Evolutionary conservation across 179 eudicot genomes (phyloP).

Genomic region (Pouteria campechiana): DNA sequence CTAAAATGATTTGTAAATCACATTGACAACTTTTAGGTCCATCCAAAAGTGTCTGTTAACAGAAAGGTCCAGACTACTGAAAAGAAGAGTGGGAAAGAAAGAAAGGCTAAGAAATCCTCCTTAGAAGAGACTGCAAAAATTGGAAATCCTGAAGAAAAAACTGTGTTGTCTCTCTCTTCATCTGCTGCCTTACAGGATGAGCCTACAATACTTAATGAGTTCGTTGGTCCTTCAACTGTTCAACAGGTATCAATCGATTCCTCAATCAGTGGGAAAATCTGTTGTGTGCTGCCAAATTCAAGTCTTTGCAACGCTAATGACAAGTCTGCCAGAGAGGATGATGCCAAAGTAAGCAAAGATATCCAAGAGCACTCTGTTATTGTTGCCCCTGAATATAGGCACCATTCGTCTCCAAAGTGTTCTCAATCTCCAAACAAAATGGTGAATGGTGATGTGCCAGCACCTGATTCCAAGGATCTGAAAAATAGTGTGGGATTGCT

Average conservation of each 20-base stretch:
- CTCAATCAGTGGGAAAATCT: constrained; percentile 12
- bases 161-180: constrained; percentile 17
- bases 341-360: constrained; percentile 7
- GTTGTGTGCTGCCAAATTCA: constrained; percentile 7
- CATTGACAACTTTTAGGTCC: constrained; percentile 45
- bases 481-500: too few species aligned
- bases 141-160: constrained; percentile 12
- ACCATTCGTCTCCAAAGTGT: constrained; percentile 5
- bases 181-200: constrained; percentile 22
- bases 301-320: constrained; percentile 4
- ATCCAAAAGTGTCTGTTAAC: constrained; percentile 12
- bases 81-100: constrained; percentile 53
- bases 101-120: constrained; percentile 34
- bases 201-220: constrained; percentile 9
- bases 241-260: constrained; percentile 9
- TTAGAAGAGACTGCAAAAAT: constrained; percentile 15
- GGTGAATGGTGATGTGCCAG: constrained; percentile 12
- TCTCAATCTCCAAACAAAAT: constrained; percentile 6
- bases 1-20: constrained; percentile 18
- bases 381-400: constrained; percentile 13
- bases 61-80: constrained; percentile 31
- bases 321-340: constrained; percentile 10
- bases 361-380: constrained; percentile 12
- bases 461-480: too few species aligned
- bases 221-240: constrained; percentile 14